Conservation (phyloP, 768 basidiomycete genomes). For the Boletellus sp. region DNA sequence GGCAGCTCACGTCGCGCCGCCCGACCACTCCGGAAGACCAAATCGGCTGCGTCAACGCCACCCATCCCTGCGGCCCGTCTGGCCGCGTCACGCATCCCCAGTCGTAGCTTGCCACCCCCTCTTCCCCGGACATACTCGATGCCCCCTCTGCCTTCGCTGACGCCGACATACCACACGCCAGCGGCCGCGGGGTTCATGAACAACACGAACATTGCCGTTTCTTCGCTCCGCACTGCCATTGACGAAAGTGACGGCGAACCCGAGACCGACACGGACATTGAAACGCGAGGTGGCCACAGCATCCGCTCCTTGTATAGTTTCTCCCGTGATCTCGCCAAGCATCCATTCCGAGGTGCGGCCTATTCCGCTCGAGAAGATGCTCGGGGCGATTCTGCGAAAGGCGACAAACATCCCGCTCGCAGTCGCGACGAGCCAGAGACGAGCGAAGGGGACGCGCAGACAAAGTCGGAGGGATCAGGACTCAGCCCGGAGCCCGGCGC, state of each 20-base stretch:
- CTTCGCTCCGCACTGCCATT: constrained; percentile 33
- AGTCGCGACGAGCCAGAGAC: constrained; percentile 10
- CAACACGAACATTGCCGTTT: constrained; percentile 36
- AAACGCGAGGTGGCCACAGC: constrained; percentile 24
- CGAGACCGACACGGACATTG: constrained; percentile 32
- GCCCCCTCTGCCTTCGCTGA: constrained; percentile 30
- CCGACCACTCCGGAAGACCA: constrained; percentile 33
- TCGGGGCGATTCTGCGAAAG: constrained; percentile 18
- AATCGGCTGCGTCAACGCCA: constrained; percentile 35
- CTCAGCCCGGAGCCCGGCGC: constrained; percentile 16
- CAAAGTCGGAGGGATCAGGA: constrained; percentile 15
- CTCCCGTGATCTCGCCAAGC: constrained; percentile 29
- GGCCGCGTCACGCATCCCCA: constrained; percentile 31
- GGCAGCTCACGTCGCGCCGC: constrained; percentile 24
- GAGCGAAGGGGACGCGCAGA: constrained; percentile 5
- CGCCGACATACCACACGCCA: constrained; percentile 27
- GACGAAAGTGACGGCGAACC: constrained; percentile 34
- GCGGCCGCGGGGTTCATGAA: constrained; percentile 28
- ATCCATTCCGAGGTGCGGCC: constrained; percentile 19
- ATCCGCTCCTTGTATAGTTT: constrained; percentile 34
- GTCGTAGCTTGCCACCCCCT: constrained; percentile 28
- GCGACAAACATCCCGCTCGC: constrained; percentile 13
- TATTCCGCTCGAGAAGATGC: constrained; percentile 25
- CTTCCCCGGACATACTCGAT: constrained; percentile 33
- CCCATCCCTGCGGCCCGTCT: constrained; percentile 32